Base-by-base conservation (phyloP, 2,329 filamentous ascomycete genomes). In the Cladosporium colombiae region DNA sequence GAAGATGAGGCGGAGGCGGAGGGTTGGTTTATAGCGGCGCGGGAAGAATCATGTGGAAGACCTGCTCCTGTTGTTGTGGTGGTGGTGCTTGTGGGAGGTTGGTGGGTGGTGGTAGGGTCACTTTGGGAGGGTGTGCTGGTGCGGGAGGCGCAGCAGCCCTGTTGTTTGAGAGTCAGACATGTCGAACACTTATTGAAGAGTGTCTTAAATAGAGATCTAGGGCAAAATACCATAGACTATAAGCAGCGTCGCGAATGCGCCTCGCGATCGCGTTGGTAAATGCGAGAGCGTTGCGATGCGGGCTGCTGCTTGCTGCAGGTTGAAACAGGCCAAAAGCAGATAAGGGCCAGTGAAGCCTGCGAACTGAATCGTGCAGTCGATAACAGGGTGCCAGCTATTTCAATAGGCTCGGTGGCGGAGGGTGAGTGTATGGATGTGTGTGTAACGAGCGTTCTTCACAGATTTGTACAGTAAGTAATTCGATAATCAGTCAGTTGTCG, bases 1-100 rank as follows among this genome's bases (percentile, higher is more conserved):
- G 62, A 58, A 27, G 44, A 31, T 2, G 62, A 65, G n/a, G 46
- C 37, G 11, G 62, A 57, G n/a, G 46, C 25, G 3, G 62, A 57
- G 16, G 49, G 23, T 14, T 60, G 63, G 63, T 65, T 65, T 65
- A 65, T 65, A 13, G 62, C 62, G 29, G 62, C 62, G 62, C 62
- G 62, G 18, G 62, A 65, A 31, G 63, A 60, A 46, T 53, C 29
- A 21, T 57, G 52, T 23, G 62, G 44, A 53, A 65, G 29, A 31
- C 13, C 18, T 53, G 25, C 7, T 21, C 27, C 52, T 29, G 40
- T 14, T n/a, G 27, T 31, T 29, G 40, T 13, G 5, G 25, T 55
- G 27, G 21, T 61, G 40, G 37, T 29, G 18, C 16, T 25, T 55
- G 31, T 55, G 50, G 62, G 16, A n/a, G 60, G 27, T 57, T 21